Evolutionary conservation across 2,329 filamentous ascomycete genomes (phyloP), one percentile per base, ranked within the genome.

Genomic region (Colletotrichum lini): DNA sequence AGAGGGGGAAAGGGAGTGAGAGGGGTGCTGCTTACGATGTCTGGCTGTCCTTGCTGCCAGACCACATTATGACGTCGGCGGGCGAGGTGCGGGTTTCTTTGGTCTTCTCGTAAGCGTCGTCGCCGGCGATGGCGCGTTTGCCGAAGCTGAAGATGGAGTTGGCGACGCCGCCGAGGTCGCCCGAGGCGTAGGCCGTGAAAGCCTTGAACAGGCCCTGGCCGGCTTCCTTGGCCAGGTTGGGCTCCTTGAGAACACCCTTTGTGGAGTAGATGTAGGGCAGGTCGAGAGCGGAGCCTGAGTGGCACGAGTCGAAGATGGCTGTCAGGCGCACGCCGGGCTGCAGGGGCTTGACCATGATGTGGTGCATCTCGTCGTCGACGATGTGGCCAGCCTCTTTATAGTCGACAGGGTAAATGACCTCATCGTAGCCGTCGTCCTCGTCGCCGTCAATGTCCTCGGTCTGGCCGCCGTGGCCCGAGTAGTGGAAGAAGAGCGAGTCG

Each of bases 41-140:
- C 83, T 98, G 96, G 73, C 92, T 90, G 79, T 99, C 96, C 83
- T 98, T 98, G 84, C 94, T 97, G 68, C 96, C 96, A 72, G 94
- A 97, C 93, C 95, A 98, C 94, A 98, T 97, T 80, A 99, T 90
- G 42, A 99, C 96, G 82, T 99, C 96, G 50, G 96, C 96, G 1
- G 95, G 92, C 65, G 93, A 96, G 18, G 96, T 98, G 85, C 97
- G 97, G 52, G 96, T 98, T 75, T 93, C 89, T 79, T 94, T 87
- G 73, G 95, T 94, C 80, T 91, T 91, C 83, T 97, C 89, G 81
- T 95, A 92, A 21, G 92, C 92, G 45, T 92, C 90, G 75, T 96
- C 91, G 75, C 95, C 95, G 72, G 85, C 89, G 26, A 94, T 93
- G 21, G 94, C 95, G 79, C 76, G 76, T 86, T 98, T 98, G 82